Evolutionary conservation across 345 rosid species (phyloP), one percentile per base, ranked within the genome.

Genomic region (Eutrema japonicum): DNA sequence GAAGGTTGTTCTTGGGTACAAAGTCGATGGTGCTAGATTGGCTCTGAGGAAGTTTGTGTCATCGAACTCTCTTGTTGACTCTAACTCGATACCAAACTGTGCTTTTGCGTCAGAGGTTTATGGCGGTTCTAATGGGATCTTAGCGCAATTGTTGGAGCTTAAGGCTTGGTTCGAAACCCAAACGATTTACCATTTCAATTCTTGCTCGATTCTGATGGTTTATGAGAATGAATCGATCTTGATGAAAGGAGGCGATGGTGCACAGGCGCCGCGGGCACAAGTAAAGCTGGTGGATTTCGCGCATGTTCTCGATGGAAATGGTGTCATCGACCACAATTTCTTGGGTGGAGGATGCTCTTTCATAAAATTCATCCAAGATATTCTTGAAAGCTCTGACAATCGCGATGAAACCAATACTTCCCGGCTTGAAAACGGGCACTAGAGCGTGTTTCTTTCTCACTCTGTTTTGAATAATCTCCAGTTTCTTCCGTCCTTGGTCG

Each of bases 101-200:
- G 82, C 72, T 11, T 85, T 84, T 66, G 92, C 91, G 33, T 65
- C 78, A 1, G 55, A 69, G 47, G 76, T 90, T 60, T 92, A 88
- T 59, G 94, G 96, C n/a, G 91, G 89, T 45, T 73, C 84, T 49
- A 40, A 49, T n/a, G 96, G 92, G 75, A 82, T 95, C 57, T 79
- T 92, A 73, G 83, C 86, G 51, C 96, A 95, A 67, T 68, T 95
- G 74, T 52, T 84, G 75, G 91, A 89, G 78, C 80, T 95, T 22
- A 95, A 89, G 80, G 84, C 84, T 47, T 95, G 98, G 99, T 92
- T 95, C 8, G 99, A 92, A 82, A 85, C 75, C 67, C 98, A 95
- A 79, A 92, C 89, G 35, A 42, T 71, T 11, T 87, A 88, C 81
- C 98, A 87, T 78, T 85, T 90, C 77, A 71, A 84, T 72, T 89